These are phyloP conservation scores for Aureoboletus auriporus DNA, from an alignment of 768 basidiomycete genomes.

Conservation along the genomic window DNA sequence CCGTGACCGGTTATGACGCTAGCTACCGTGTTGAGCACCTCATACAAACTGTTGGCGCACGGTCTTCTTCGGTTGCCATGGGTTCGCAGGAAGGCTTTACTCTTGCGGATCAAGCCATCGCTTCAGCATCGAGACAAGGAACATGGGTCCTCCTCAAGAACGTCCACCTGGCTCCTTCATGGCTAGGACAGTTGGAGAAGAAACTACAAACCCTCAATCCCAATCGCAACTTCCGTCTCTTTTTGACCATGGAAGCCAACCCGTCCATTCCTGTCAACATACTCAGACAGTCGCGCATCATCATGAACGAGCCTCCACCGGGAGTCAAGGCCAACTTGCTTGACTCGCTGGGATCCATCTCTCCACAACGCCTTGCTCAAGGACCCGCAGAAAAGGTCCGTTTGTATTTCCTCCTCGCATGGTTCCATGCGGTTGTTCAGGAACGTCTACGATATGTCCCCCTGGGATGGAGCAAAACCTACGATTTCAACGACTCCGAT, in stretches of 20 bases:
- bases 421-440: constrained; percentile 98
- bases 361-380: constrained; percentile 65
- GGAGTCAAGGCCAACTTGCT: constrained; percentile 95
- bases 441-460: constrained; percentile 96
- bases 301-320: constrained; percentile 99
- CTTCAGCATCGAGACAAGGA: constrained; percentile 86
- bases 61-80: constrained; percentile 93
- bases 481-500: constrained; percentile 99
- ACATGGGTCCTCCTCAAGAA: constrained; percentile 98
- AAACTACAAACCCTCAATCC: constrained; percentile 89
- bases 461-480: constrained; percentile 93
- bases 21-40: constrained; percentile 92
- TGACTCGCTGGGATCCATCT: constrained; percentile 78
- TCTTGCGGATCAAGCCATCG: constrained; percentile 94
- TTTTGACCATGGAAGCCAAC: constrained; percentile 98
- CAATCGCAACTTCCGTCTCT: constrained; percentile 89
- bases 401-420: constrained; percentile 92
- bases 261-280: constrained; percentile 95
- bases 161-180: constrained; percentile 91
- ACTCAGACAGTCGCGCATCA: constrained; percentile 88
- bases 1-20: constrained; percentile 97
- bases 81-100: constrained; percentile 97
- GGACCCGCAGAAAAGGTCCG: constrained; percentile 93
- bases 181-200: constrained; percentile 96
- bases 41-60: constrained; percentile 68